Conservation (phyloP, 495 filamentous ascomycete species). For the Thermochaetoides thermophila region DNA sequence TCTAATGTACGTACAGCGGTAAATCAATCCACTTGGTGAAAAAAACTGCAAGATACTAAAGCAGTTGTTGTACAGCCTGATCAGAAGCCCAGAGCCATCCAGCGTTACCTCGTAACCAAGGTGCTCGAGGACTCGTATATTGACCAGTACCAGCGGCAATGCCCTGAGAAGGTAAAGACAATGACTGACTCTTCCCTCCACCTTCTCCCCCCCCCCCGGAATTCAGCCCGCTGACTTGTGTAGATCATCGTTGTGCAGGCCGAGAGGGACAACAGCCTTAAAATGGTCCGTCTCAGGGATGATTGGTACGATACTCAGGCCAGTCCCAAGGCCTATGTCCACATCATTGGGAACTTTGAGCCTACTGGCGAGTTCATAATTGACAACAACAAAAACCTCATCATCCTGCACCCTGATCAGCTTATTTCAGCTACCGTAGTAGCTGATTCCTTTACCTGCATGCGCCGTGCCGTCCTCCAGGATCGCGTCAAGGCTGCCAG, state of each 20-base stretch:
- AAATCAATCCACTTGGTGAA: slow-evolving; percentile 1
- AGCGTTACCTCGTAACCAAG: slow-evolving; percentile 65
- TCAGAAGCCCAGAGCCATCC: slow-evolving; percentile 53
- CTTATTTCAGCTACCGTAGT: slow-evolving; percentile 87
- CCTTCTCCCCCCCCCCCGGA: too few species aligned
- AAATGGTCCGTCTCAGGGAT: slow-evolving; percentile 62
- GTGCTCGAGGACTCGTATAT: slow-evolving; percentile 51
- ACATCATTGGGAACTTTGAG: slow-evolving; percentile 71
- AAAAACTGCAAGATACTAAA: slow-evolving; percentile 28
- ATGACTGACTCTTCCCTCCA: too few species aligned
- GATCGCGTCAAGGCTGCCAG: slow-evolving; percentile 81
- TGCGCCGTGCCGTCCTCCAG: slow-evolving; percentile 78
- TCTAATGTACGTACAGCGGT: slow-evolving; percentile 35
- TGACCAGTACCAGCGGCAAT: slow-evolving; percentile 42
- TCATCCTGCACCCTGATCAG: slow-evolving; percentile 92
- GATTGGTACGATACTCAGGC: slow-evolving; percentile 73
- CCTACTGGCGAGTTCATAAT: slow-evolving; percentile 50
- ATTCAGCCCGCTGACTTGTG: neutral
- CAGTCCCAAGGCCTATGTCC: slow-evolving; percentile 57
- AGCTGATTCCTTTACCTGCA: slow-evolving; percentile 82
- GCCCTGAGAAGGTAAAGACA: slow-evolving; percentile 70
- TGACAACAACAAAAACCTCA: slow-evolving; percentile 64
- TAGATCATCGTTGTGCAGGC: slow-evolving; percentile 65
- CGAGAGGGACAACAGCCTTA: slow-evolving; percentile 49
- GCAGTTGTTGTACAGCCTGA: slow-evolving; percentile 28